Base-by-base conservation (phyloP, 345 rosid species). In the Cardamine chenopodiifolia region DNA sequence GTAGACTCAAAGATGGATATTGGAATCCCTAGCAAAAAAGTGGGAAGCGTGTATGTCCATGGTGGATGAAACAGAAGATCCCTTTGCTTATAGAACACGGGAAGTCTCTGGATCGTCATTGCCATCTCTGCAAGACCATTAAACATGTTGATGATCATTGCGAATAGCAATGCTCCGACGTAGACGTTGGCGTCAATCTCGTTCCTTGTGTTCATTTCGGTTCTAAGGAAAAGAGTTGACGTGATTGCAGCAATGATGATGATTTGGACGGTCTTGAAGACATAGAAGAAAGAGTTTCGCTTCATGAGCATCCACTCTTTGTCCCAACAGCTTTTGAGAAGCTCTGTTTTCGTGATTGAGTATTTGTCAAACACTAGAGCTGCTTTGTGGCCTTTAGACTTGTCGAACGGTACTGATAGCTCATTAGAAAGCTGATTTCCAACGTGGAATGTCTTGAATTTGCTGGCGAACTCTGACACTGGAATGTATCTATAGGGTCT, bases 251-350 rank as follows among this genome's bases (percentile, higher is more conserved):
- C 96, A 7, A 86, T 32, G 61, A 91, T 73, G 49, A 85, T 80
- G 62, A 91, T 82, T 55, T 91, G 95, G 28, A 86, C 78, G 0
- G 87, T 85, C 75, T 89, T 89, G 79, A 82, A 83, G 56, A 89
- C 70, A 34, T 86, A 89, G 73, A 89, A 70, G 50, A 86, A 78
- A 14, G 96, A 78, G 49, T 89, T 89, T 64, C 91, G 82, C 68
- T 83, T 75, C 74, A 89, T 84, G 68, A 89, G 70, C 28, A 89
- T 79, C 93, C 92, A 86, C 68, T 91, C 93, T 73, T 80, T 89
- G 84, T 89, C 89, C 84, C 89, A 86, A 11, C 89, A 87, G 44
- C 84, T 84, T 70, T 82, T 88, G 53, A 89, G 82, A 13, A 91
- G 86, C 50, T 91, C 91, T 81, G 54, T 61, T 26, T 65, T 83